Evolutionary conservation across 371 early-diverging fungal genomes (phyloP), one percentile per base, ranked within the genome.

Genomic region (Blakeslea trispora): DNA sequence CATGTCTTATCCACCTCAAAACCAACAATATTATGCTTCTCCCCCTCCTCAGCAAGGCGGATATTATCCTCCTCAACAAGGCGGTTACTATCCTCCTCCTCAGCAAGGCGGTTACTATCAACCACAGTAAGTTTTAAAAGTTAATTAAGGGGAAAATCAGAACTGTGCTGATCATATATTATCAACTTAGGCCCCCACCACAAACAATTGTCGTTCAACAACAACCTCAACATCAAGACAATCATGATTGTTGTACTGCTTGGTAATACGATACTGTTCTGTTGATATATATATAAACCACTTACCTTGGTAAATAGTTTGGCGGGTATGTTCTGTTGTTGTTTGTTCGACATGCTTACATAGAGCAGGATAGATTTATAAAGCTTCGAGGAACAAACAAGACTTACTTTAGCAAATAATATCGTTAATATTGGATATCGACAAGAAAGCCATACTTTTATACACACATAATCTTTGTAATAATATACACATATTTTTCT

Each of bases 141-240:
- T 37, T 9, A 13, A 37, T 37, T 9, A 13, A 13, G 37, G 9
- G 2, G 37, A 37, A 10, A 37, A 2, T 2, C 2, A 14, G 9
- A 3, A 2, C 11, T 6, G 1, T 37, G 37, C 9, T 37, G 37
- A 14, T 24, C 45, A 24, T 23, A 28, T 28, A 28, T 28, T 28
- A 28, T 28, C 31, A 5, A 40, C n/a, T 44, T 57, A 70, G 71
- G 37, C 71, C 71, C 32, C 55, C 63, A 23, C 71, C 71, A 31
- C 63, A 62, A 45, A 63, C 71, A 8, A 57, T 70, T 31, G 44
- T 63, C 37, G 46, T 70, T 46, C 71, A 70, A 43, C 71, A 70
- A 37, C 63, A 63, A 55, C 63, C 63, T 21, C 70, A 53, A 35
- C 50, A 39, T 14, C 37, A 52, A 7, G 61, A 70, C 50, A 61